Evolutionary conservation across 352 stramenopile species (phyloP), one percentile per base, ranked within the genome.

Genomic region (Pythium grandisporangium): DNA sequence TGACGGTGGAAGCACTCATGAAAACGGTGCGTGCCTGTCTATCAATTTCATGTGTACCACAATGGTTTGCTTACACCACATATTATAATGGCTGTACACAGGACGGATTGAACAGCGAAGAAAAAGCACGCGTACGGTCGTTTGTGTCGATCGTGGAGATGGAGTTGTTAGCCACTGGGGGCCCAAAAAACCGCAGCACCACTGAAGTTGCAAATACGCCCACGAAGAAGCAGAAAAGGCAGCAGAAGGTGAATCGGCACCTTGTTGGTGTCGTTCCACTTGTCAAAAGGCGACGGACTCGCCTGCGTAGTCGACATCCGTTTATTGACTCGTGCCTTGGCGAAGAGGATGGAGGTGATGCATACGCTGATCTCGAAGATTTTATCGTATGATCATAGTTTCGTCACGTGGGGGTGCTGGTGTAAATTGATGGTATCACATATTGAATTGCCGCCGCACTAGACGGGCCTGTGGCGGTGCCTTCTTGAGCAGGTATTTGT

Each of bases 281-380:
- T 30, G 35, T 62, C 14, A 48, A 53, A 35, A 50, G 46, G 17
- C 55, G 53, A 20, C 53, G 53, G 7, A 54, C 44, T 32, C 48
- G 42, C 1, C 42, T 68, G 24, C 53, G 58, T 10, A 68, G 58
- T 36, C 58, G 58, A 12, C 58, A 68, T 37, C 41, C 54, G 21
- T 63, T 53, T 45, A 68, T 68, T 17, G 58, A 68, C 34, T 51
- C 57, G 22, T 68, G 58, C 38, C 47, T 68, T n/a, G 48, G 37
- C 6, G 58, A 68, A 38, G 58, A 68, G 51, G 47, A 58, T 25
- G 58, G 58, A 21, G 58, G 60, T 41, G 58, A 68, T 33, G 58
- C 58, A n/a, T 68, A 53, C 29, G 58, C 51, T 12, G 58, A 68
- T 32, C 40, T 68, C 10, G 58, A 68, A 52, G 58, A 68, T 30